Evolutionary conservation across 768 basidiomycete genomes (phyloP).

Genomic region (Termitomyces sp.): DNA sequence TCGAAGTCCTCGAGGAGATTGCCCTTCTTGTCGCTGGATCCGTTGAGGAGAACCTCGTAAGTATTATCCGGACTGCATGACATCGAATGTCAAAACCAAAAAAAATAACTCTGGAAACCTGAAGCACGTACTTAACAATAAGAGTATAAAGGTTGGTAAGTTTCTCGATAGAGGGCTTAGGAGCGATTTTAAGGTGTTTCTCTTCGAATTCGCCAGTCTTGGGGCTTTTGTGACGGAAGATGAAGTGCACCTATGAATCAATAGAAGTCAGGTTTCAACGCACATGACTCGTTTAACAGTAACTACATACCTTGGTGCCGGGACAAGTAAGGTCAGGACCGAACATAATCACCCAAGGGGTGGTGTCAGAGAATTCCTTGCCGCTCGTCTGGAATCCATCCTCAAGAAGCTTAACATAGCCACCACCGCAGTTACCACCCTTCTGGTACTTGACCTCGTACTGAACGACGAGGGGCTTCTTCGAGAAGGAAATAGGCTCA

Average conservation of each 20-base stretch:
- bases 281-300: background rate
- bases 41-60: conserved; percentile 88
- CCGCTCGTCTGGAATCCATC: conserved; percentile 92
- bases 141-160: conserved; percentile 93
- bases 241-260: conserved; percentile 80
- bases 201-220: conserved; percentile 91
- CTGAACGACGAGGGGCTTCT: conserved; percentile 88
- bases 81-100: background rate
- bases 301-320: conserved; percentile 67
- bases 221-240: conserved; percentile 97
- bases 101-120: background rate
- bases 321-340: conserved; percentile 94
- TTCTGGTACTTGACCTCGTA: conserved; percentile 99
- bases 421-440: conserved; percentile 98
- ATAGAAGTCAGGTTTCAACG: background rate
- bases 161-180: conserved; percentile 84
- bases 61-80: conserved; percentile 80
- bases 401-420: conserved; percentile 94
- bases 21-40: conserved; percentile 73
- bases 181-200: conserved; percentile 86
- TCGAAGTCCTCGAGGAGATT: conserved; percentile 90
- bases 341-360: conserved; percentile 96
- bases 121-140: conserved; percentile 68
- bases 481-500: conserved; percentile 70
- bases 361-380: conserved; percentile 91